Conservation (phyloP, 2,329 filamentous ascomycete species). For the Pleurostoma richardsiae region DNA sequence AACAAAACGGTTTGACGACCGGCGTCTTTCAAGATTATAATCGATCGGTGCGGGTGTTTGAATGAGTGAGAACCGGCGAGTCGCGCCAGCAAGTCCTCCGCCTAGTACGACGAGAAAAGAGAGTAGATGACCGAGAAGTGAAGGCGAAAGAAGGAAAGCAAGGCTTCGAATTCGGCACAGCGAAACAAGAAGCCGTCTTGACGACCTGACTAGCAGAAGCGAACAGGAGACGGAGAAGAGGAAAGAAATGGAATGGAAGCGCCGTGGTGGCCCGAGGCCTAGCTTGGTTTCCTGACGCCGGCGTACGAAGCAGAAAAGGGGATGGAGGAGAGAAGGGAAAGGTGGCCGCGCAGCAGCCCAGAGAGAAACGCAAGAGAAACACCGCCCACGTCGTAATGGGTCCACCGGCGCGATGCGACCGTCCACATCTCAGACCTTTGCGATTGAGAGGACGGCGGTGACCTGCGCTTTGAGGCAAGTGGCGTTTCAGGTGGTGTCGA, state of each 20-base stretch:
- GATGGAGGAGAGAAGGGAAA: constrained; percentile 5
- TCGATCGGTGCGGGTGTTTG: constrained; percentile 1
- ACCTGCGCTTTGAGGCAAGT: constrained; percentile 17
- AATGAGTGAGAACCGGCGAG: constrained; percentile 15
- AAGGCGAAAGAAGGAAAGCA: constrained; percentile 13
- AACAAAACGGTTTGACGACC: constrained; percentile 24
- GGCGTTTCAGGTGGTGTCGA: constrained; percentile 22
- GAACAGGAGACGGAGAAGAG: constrained; percentile 15
- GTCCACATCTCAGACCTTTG: too few species aligned
- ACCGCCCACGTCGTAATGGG: constrained; percentile 7
- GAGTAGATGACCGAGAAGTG: constrained; percentile 8
- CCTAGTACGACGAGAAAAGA: too few species aligned
- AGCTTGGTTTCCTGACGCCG: background rate
- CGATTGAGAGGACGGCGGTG: constrained; percentile 4
- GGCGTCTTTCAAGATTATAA: constrained; percentile 23
- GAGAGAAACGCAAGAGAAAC: constrained; percentile 18
- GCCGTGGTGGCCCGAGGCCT: too few species aligned
- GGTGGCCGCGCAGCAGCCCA: constrained; percentile 1
- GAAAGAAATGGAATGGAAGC: background rate
- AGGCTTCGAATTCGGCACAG: constrained; percentile 10
- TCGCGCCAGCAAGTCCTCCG: background rate
- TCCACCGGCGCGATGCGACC: background rate
- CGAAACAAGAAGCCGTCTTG: constrained; percentile 10
- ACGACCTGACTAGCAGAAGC: constrained; percentile 11
- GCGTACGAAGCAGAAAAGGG: constrained; percentile 10